Base-by-base conservation (phyloP, 306 rosid genomes). In the Abrus pulchellus region DNA sequence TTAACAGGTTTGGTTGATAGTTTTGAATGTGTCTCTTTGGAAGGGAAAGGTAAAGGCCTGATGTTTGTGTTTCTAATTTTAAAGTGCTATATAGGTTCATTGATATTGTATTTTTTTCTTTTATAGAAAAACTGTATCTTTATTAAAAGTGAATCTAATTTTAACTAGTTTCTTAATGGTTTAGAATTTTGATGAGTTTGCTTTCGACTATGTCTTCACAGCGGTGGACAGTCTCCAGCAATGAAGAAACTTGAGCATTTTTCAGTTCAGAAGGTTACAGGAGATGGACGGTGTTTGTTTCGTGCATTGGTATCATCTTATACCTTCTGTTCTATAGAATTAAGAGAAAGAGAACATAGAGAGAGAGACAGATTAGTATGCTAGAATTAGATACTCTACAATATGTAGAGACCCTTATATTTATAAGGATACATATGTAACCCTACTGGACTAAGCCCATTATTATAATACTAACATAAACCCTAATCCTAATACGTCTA, bases 271-370 rank as follows among this genome's bases (percentile, higher is more conserved):
- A 91, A 85, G 84, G 91, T 94, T 80, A 90, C 98, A 5, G 98
- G 98, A 47, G 98, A 94, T 68, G 97, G 97, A 0, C 88, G 99
- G 73, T 94, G 99, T 74, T 81, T 94, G 36, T 93, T 94, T 89
- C 97, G 97, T 74, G 99, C 97, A 2, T 81, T 94, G 89, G 99
- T 91, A 92, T 67, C 40, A 36, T 86, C 41, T 69, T 20, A 9
- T 69, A 68, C 81, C 68, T 74, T 55, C 66, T 20, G 49, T 62
- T 63, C 40, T 71, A 20, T 20, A 20, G 20, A 20, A 20, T 20
- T 20, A 20, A 20, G 20, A 20, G 20, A 20, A 20, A 20, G 20
- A 20, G 20, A 20, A 20, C 20, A 20, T 20, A 20, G 0, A 20
- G 20, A 20, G 20, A 20, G 20, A 20, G 20, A 0, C 20, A 20